Evolutionary conservation across 768 basidiomycete genomes (phyloP), one percentile per base, ranked within the genome.

Genomic region (Neoboletus brunneissimus): DNA sequence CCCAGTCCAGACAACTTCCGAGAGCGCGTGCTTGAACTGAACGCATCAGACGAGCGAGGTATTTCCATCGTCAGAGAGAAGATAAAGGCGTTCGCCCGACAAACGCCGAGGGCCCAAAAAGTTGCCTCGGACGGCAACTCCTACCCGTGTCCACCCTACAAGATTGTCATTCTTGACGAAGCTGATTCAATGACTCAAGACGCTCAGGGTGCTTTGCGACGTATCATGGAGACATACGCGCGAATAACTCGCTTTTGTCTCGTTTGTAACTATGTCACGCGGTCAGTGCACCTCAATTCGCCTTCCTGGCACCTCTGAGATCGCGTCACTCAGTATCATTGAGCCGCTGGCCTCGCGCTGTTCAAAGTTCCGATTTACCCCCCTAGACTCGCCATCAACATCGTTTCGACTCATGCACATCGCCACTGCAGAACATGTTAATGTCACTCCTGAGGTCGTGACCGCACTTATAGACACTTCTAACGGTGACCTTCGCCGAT

Each of bases 161-260:
- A 99, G 71, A 96, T 99, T 61, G 89, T 99, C 68, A 98, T 99
- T 59, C 83, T 99, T 25, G 97, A 99, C 65, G 97, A 99, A 74
- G 97, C 97, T 22, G 97, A 99, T 72, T 96, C 94, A 6, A 99
- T 99, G 97, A 99, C 97, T 6, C 96, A 98, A 75, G 97, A 99
- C 68, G 97, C 97, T 5, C 97, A 99, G 71, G 94, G 89, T 34
- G 97, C 97, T 0, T 77, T 99, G 40, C 81, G 97, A 41, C 84
- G 97, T n/a, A 98, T 98, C 69, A 99, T 99, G 97, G 97, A 99
- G 73, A 95, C 87, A n/a, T 94, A 98, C 66, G 92, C 92, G 18
- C 83, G 89, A 54, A 98, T 98, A 69, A 99, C 97, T 32, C 82
- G 97, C 5, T 99, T 99, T 75, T 99, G 97, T 72, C 78, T 99